Evolutionary conservation across 2,329 filamentous ascomycete genomes (phyloP).

Genomic region (Aspergillus neoniger): DNA sequence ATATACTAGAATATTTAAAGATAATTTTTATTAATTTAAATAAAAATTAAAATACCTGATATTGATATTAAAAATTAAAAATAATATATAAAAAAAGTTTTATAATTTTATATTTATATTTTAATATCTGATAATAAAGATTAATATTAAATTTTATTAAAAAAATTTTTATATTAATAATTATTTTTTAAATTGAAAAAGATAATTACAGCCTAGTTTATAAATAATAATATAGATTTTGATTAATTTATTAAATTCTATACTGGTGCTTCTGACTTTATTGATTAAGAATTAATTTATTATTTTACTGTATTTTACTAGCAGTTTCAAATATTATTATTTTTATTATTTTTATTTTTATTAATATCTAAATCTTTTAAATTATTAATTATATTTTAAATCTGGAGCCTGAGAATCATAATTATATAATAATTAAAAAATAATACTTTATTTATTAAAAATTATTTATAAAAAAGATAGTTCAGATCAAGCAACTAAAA

Average conservation of each 20-base stretch:
- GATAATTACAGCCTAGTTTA: too few species aligned
- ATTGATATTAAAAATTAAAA: too few species aligned
- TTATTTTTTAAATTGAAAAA: background rate
- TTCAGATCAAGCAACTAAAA: background rate
- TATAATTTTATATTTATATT: too few species aligned
- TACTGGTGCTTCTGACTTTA: background rate
- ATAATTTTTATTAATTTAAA: too few species aligned
- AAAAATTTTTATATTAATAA: background rate
- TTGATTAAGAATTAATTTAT: background rate
- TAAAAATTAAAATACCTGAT: too few species aligned
- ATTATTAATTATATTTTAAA: background rate
- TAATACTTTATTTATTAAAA: background rate
- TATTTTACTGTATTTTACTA: background rate
- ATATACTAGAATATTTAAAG: background rate
- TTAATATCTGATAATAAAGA: background rate
- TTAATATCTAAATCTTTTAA: too few species aligned
- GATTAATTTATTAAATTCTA: background rate
- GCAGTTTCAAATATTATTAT: too few species aligned
- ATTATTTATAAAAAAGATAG: background rate
- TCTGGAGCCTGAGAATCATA: background rate
- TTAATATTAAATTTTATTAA: background rate
- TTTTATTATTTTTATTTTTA: too few species aligned
- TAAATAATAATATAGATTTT: background rate
- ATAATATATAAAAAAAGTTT: background rate
- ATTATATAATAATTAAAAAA: background rate